Evolutionary conservation across 2,329 filamentous ascomycete species (phyloP), one percentile per base, ranked within the genome.

Genomic region (Gliomastix tumulicola): DNA sequence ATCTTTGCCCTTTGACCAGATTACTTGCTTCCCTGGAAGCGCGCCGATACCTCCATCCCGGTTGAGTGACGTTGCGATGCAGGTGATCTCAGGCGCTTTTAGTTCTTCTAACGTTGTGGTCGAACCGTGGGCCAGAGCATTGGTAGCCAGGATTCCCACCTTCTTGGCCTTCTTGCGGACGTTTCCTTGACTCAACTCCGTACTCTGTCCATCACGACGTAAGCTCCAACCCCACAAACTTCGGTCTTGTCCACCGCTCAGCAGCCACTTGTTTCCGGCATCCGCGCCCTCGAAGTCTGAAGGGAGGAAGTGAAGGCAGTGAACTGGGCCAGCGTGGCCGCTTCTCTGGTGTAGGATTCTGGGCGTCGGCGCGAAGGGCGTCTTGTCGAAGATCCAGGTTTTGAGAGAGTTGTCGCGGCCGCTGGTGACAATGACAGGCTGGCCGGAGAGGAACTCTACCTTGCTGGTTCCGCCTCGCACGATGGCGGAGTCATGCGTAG

Each of bases 151-250:
- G 25, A 89, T 71, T n/a, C 86, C 86, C 42, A 79, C 68, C 59
- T 95, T 96, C 64, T 89, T 94, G 2, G 88, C 85, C 61, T 88
- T 94, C 57, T 86, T 88, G 44, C 85, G 82, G 34, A 95, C 76
- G 35, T 82, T 82, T 21, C 92, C 92, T 56, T 98, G 94, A 31
- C 88, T 96, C 25, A 98, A 66, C 60, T 98, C 92, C 2, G 84
- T 79, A 56, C 88, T 95, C 61, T 98, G 94, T 2, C 88, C 89
- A 56, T 98, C 92, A 36, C 87, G 84, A 30, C 92, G 84, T 56
- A 98, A 66, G 71, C 89, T 97, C 79, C 94, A 95, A 2, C 86
- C 90, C 90, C 92, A 97, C 3, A 98, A 69, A 59, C 88, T 96
- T 46, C 88, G 78, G 53, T 98, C 94, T 49, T 80, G 76, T 41